Conservation (phyloP, 2,329 filamentous ascomycete species). For the Arthrobotrys pseudoclavata region DNA sequence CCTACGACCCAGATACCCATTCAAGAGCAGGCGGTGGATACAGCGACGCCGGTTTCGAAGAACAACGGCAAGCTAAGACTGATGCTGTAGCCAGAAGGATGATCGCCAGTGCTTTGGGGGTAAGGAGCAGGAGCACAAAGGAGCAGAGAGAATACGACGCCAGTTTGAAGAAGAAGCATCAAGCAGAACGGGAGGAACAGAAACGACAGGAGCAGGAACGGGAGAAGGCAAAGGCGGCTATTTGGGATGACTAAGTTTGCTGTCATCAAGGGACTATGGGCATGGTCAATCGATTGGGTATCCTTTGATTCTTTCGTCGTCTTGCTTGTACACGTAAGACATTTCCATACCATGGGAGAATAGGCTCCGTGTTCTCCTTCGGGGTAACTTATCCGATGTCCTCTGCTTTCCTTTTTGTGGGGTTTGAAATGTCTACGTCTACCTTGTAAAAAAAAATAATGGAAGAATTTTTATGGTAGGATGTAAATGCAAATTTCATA, state of each 20-base stretch:
- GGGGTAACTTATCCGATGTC: constrained; percentile 60
- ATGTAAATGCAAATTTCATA: not conserved
- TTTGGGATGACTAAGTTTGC: constrained; percentile 79
- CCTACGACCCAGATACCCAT: constrained; percentile 50
- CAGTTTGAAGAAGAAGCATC: constrained; percentile 85
- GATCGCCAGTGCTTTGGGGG: constrained; percentile 88
- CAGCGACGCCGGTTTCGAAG: constrained; percentile 40
- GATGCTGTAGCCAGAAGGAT: constrained; percentile 89
- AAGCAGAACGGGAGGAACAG: constrained; percentile 80
- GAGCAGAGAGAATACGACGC: constrained; percentile 90
- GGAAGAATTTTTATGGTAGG: not conserved
- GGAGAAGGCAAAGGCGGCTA: constrained; percentile 82
- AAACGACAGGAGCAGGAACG: constrained; percentile 75
- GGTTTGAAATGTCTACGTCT: not conserved
- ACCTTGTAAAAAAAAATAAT: not conserved
- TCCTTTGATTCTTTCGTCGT: not conserved
- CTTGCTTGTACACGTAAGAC: constrained; percentile 2
- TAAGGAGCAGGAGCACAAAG: constrained; percentile 85
- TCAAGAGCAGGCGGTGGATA: constrained; percentile 56
- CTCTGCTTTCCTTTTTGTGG: not conserved
- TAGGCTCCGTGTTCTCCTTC: constrained; percentile 61
- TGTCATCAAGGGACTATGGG: not conserved
- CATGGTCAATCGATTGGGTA: constrained; percentile 28
- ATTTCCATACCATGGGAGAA: not conserved
- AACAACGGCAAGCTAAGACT: constrained; percentile 76